Base-by-base conservation (phyloP, 306 rosid genomes). In the Lupinus albus region DNA sequence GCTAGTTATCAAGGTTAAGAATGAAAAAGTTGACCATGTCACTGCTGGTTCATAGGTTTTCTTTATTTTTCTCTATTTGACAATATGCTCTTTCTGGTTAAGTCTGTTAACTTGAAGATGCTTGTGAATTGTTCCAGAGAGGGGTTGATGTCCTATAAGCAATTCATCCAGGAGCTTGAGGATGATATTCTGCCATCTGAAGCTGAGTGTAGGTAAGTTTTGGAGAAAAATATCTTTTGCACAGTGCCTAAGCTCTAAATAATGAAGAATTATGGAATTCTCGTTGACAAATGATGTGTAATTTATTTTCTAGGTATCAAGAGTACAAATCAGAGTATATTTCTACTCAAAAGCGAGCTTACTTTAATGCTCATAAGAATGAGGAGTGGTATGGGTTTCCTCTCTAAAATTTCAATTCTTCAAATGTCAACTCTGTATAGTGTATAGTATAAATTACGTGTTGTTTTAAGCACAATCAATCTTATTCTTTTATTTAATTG, bases 81-180 rank as follows among this genome's bases (percentile, higher is more conserved):
- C 56, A 42, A 52, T 20, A 8, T 65, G 21, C 39, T 67, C 4
- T 45, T 57, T 39, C 44, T 50, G 33, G 36, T 7, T 7, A 28
- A 18, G 20, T 76, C 14, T 66, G 61, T 77, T 54, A 49, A 74
- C 33, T 17, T 67, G 68, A 75, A 39, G 41, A 77, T 46, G 54
- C 17, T 75, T 44, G 20, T 41, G 47, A 41, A 28, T 78, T 70
- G 51, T 85, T 81, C 33, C 87, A 94, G 99, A 72, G 99, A 90
- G 81, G 99, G 99, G 21, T 80, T 94, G 81, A 90, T 94, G 99
- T 86, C 97, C 14, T 94, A 94, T 74, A 94, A 94, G 72, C 97
- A 90, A 74, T 94, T 94, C 87, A 94, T 94, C 73, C 99, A 90
- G 84, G 99, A 94, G 81, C 96, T 94, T 70, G 99, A 94, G 83